A percentile compares a stretch with the other conserved stretches of the same genome.
Evolutionary conservation across 106 monocot genomes (phyloP).

Genomic region (Alisma plantagoaquatica): DNA sequence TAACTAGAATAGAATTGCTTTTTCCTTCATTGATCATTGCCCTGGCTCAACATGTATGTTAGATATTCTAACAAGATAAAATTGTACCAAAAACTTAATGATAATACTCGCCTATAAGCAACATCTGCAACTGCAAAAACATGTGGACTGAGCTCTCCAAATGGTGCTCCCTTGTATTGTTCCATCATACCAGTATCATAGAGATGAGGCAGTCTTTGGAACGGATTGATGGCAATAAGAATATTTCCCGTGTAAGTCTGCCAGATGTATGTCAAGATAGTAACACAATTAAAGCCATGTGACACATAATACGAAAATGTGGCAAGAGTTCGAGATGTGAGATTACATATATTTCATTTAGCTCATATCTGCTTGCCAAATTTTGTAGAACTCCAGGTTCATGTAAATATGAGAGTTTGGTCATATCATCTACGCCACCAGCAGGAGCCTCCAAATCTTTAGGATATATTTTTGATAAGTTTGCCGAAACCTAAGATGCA

Average conservation of each 20-base stretch:
- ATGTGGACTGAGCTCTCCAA: slow-evolving; percentile 82
- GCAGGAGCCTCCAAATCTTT: slow-evolving; percentile 74
- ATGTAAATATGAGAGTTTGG: slow-evolving; percentile 75
- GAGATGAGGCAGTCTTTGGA: slow-evolving; percentile 71
- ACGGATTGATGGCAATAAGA: slow-evolving; percentile 75
- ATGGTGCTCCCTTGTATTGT: slow-evolving; percentile 68
- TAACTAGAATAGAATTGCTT: slow-evolving; percentile 80
- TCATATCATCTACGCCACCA: slow-evolving; percentile 86
- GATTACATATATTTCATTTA: slow-evolving; percentile 81
- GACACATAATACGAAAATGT: too few relatives aligned
- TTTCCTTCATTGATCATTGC: slow-evolving; percentile 76
- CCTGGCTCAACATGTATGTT: slow-evolving; percentile 13
- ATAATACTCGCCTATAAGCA: slow-evolving; percentile 72
- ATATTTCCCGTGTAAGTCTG: slow-evolving; percentile 88
- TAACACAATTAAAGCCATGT: too few relatives aligned
- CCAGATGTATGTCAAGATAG: too few relatives aligned
- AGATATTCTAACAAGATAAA: not conserved
- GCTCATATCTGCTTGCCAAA: slow-evolving; percentile 56
- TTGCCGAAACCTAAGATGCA: slow-evolving; percentile 34
- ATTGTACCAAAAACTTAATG: not conserved
- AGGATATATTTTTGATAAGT: slow-evolving; percentile 60
- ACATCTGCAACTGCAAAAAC: slow-evolving; percentile 82
- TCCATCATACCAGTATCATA: slow-evolving; percentile 78
- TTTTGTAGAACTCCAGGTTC: slow-evolving; percentile 78
- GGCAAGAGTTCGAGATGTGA: too few relatives aligned